A percentile compares a stretch with the other conserved stretches of the same genome.
These are phyloP conservation scores for Sugiyamaella boreocaroliniensis DNA, from an alignment of 805 yeast genomes.

Conservation along the genomic window DNA sequence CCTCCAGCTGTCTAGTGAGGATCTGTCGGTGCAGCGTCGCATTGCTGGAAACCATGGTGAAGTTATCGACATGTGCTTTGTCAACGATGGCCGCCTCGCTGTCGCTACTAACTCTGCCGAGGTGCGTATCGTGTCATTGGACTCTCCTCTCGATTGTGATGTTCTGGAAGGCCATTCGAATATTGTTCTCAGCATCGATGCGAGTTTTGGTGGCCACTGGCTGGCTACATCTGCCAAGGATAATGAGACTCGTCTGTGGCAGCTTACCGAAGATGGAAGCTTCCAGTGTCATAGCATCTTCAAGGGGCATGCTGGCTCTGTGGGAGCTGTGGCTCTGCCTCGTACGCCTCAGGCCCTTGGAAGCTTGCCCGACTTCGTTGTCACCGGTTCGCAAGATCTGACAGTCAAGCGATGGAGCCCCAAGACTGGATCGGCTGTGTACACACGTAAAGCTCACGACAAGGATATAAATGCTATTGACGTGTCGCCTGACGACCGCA, in stretches of 20 bases:
- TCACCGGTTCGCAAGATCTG: conserved; percentile 81
- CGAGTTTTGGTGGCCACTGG: conserved; percentile 78
- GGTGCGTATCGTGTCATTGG: conserved; percentile 57
- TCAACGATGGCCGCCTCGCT: conserved; percentile 56
- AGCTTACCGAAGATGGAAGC: conserved; percentile 20
- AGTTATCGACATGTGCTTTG: conserved; percentile 78
- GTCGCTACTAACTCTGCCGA: conserved; percentile 93
- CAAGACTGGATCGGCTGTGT: conserved; percentile 47
- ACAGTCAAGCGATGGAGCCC: conserved; percentile 83
- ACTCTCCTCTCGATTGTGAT: conserved; percentile 51
- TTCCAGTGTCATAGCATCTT: conserved; percentile 47
- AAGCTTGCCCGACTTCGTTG: conserved; percentile 37
- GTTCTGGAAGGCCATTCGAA: conserved; percentile 80
- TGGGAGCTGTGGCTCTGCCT: conserved; percentile 76
- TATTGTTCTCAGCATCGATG: conserved; percentile 71
- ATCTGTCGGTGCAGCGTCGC: conserved; percentile 39
- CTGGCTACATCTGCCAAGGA: conserved; percentile 90
- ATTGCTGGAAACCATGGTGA: conserved; percentile 95
- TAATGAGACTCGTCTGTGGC: conserved; percentile 78
- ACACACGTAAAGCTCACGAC: conserved; percentile 93
- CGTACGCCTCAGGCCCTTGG: conserved; percentile 35
- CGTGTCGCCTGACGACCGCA: conserved; percentile 81
- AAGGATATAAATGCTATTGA: conserved; percentile 90
- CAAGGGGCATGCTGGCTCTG: conserved; percentile 81
- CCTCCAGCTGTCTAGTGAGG: conserved; percentile 41